Base-by-base conservation (phyloP, 371 early-diverging fungal species). In the Mucor irregularis region DNA sequence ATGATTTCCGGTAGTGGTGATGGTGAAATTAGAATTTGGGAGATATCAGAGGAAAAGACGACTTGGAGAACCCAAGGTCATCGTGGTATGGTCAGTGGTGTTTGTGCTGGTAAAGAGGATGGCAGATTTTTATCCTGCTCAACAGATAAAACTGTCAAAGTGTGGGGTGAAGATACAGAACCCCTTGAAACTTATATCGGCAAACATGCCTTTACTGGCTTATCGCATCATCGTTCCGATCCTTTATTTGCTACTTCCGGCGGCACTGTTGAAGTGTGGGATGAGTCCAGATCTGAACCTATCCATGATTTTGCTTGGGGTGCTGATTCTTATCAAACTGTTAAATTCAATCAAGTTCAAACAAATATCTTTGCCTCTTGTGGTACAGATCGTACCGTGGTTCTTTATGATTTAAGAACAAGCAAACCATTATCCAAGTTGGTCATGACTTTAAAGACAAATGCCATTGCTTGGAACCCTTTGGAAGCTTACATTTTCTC, bases 391-490 rank as follows among this genome's bases (percentile, higher is more conserved):
- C 86, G 99, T 25, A 90, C 95, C 9, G 80, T 99, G 59, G 89
- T 88, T n/a, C 68, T 99, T 17, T 97, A 97, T 65, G 99, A 98
- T 68, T 69, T 95, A 52, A 78, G 99, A 57, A 91, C 94, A 4
- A 85, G 68, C 56, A 80, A 86, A 30, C 93, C 97, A 0, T 66
- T 97, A 48, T 73, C 85, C 17, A 95, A 94, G 63, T 55, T 87
- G 6, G 74, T 91, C 54, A 82, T 94, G 86, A 67, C 84, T 43
- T 63, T 80, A 35, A 85, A 86, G 56, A 88, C 95, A 21, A 99
- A 99, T 68, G 92, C 96, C 10, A 85, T 99, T 50, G 84, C 92
- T 14, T 99, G 99, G 98, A 98, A 98, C 68, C 99, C 99, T 2
- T 93, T 96, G 90, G 97, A 96, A 70, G 93, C 99, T 0, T 92